Conservation (phyloP, 176 grass and related monocot genomes). For the Olyra latifolia region DNA sequence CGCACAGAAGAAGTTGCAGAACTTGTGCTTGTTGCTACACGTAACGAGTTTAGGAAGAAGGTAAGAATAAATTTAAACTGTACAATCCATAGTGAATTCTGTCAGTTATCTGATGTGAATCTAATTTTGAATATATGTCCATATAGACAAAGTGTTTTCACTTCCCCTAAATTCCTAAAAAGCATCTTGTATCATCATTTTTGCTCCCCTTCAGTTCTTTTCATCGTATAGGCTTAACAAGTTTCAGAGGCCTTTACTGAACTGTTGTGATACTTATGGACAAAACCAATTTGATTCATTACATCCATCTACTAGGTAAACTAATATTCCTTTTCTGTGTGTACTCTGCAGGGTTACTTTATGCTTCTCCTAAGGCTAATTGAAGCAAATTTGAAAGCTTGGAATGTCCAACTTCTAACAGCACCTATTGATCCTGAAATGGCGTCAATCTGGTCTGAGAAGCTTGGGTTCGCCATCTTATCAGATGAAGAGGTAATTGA, state of each 20-base stretch:
- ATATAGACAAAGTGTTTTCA: not conserved
- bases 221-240: not conserved
- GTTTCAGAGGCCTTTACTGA: not conserved
- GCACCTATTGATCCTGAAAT: conserved; percentile 60
- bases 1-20: conserved; percentile 50
- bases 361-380: conserved; percentile 55
- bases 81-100: not conserved
- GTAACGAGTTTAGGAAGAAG: conserved; percentile 42
- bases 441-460: conserved; percentile 68
- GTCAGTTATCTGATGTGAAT: conserved; percentile 16
- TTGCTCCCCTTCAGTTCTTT: not conserved
- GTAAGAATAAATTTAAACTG: conserved; percentile 35
- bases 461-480: conserved; percentile 69
- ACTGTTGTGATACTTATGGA: conserved; percentile 11
- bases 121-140: conserved; percentile 13
- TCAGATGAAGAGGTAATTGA: conserved; percentile 56
- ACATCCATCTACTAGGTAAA: not conserved
- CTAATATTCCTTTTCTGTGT: not conserved
- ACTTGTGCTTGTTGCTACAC: conserved; percentile 54
- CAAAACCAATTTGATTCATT: not conserved
- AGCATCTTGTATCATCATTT: not conserved
- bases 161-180: not conserved
- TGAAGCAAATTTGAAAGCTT: conserved; percentile 44
- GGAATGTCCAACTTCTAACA: conserved; percentile 48
- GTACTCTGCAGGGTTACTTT: conserved; percentile 63